Evolutionary conservation across 2,329 filamentous ascomycete genomes (phyloP), one percentile per base, ranked within the genome.

Genomic region (Raffaelea albimanens): DNA sequence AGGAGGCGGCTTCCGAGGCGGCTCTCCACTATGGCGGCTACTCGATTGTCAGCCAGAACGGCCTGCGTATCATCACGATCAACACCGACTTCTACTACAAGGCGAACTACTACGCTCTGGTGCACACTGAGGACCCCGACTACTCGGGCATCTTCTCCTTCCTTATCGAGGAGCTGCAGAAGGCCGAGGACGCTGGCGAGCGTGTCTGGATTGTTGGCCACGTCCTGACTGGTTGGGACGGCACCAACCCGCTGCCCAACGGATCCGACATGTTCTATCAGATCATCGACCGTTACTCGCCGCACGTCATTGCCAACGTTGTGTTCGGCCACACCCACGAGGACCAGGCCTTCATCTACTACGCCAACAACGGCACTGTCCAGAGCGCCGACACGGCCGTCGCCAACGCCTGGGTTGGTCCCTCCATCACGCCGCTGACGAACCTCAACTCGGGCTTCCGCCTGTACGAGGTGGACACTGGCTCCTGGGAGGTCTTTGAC

Each of bases 1-100:
- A 58, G 2, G 59, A 58, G 0, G 59, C 65, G 2, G 59, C 61
- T 4, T 55, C 59, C 3, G 62, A 61, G 3, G 63, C 67, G 14
- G 56, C 59, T 33, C 54, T 64, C 34, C 76, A 80, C 55, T 68
- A 70, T 33, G 76, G 73, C 19, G 68, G 65, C 14, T 80, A 78
- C 58, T 73, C 75, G 3, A 65, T 66, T 9, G 61, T 65, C 43
- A 63, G 68, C 5, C 55, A 59, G 23, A 67, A 64, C 18, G 73
- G 75, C 50, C 62, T 81, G 22, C 69, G 74, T 21, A 61, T 82
- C 55, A 78, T 81, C 56, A 78, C 75, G 4, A 63, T 80, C 54
- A 80, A 76, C 63, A 79, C 74, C 18, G 77, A 80, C 57, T 60
- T 79, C 51, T 79, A 73, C 61, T 80, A 81, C 58, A 69, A 67